Percentiles rank a stretch among this genome's conserved stretches.
Conservation (phyloP, 257 asterid species). For the Penstemon barbatus region DNA sequence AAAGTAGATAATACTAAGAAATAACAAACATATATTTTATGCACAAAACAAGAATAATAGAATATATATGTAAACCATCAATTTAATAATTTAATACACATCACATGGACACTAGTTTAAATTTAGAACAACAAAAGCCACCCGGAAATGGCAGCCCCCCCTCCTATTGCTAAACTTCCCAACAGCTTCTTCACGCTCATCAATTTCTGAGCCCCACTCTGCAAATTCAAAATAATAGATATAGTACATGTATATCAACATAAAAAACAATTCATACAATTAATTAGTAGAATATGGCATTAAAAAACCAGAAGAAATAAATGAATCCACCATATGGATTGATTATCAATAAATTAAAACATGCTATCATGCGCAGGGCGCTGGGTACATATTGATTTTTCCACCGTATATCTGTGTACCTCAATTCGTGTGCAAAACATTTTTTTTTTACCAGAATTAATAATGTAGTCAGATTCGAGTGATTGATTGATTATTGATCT, state of each 20-base stretch:
- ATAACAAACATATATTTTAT: no score
- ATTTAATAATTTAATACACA: no score
- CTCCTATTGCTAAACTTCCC: slow-evolving; percentile 56
- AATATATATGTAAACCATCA: no score
- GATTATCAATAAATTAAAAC: no score
- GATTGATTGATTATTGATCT: not conserved
- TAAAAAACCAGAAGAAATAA: not conserved
- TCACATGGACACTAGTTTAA: not conserved
- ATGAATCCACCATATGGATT: not conserved
- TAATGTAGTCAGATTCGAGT: slow-evolving; percentile 2
- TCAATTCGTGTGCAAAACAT: not conserved
- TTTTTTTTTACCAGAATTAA: not conserved
- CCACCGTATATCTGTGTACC: not conserved
- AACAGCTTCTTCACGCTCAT: slow-evolving; percentile 34
- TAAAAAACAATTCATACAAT: not conserved
- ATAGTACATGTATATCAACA: not conserved
- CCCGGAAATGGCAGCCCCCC: slow-evolving; percentile 37
- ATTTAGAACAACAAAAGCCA: slow-evolving; percentile 38
- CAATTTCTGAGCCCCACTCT: slow-evolving; percentile 66
- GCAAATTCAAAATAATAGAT: slow-evolving; percentile 30
- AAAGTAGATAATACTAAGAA: no score
- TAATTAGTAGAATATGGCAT: not conserved
- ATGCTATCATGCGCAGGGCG: no score
- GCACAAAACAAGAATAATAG: no score
- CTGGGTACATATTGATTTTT: not conserved